Conservation (phyloP, 352 stramenopile genomes). For the Plasmopara muralis region DNA sequence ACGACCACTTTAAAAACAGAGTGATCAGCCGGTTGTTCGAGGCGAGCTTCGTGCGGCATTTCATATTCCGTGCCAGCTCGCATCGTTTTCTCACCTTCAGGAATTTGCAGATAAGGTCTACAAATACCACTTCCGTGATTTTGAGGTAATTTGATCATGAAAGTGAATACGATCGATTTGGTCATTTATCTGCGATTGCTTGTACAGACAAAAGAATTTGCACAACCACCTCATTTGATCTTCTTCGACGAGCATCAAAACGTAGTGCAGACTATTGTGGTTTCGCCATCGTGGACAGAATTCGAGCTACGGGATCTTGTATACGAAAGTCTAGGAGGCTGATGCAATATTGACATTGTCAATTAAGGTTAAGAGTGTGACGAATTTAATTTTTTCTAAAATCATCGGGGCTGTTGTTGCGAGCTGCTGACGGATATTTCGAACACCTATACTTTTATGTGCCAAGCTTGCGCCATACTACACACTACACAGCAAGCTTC, state of each 20-base stretch:
- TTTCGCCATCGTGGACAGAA: constrained; percentile 32
- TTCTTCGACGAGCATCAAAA: constrained; percentile 30
- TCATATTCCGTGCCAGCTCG: constrained; percentile 37
- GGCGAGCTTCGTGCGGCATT: constrained; percentile 34
- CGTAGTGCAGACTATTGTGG: constrained; percentile 25
- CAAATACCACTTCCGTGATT: constrained; percentile 5
- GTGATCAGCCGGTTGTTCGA: constrained; percentile 8
- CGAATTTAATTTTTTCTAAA: too few relatives aligned
- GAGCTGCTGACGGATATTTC: too few relatives aligned
- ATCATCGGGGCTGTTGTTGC: too few relatives aligned
- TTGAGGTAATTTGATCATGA: constrained; percentile 8
- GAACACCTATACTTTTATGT: too few relatives aligned
- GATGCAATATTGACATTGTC: background rate
- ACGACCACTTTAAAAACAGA: constrained; percentile 10
- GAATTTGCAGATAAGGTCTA: constrained; percentile 21
- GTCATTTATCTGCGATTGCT: background rate
- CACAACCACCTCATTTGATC: constrained; percentile 36
- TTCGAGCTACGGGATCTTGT: constrained; percentile 38
- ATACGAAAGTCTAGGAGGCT: constrained; percentile 5
- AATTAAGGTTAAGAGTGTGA: too few relatives aligned
- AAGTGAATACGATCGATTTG: background rate
- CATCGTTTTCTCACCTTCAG: constrained; percentile 26
- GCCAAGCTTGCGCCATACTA: too few relatives aligned
- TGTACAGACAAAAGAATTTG: constrained; percentile 30
- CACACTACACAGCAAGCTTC: too few relatives aligned